Evolutionary conservation across 805 yeast genomes (phyloP), one percentile per base, ranked within the genome.

Genomic region (Starmerella bombicola): DNA sequence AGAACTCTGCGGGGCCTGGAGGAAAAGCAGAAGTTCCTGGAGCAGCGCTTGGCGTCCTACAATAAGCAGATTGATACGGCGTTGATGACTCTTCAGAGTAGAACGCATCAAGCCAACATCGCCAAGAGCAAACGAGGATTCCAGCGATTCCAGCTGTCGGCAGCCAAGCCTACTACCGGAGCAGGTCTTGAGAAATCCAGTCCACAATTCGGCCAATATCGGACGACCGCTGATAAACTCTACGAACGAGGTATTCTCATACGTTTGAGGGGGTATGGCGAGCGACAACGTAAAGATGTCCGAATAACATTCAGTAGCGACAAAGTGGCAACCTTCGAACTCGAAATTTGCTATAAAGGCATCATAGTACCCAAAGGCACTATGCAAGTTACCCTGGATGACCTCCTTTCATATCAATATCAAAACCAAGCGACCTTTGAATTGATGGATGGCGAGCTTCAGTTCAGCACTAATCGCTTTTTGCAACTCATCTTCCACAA

Each of bases 251-350:
- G 80, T 0, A 70, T 85, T 1, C 57, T 86, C 17, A 56, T 70
- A 3, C 78, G 74, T 38, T 64, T 80, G 30, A 69, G 68, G 15
- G 84, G 83, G 0, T 64, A 60, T 45, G 41, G 51, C 5, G 67
- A 62, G 13, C 50, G 61, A 9, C 74, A 73, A 42, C 66, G 74
- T 35, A 78, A 80, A 15, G 80, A 79, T 52, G 68, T 84, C 20
- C 74, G 73, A 46, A 75, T 88, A 54, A 73, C 80, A 61, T 76
- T 84, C 55, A 73, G 80, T 47, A 79, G 88, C 54, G 82, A 81
- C 52, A 66, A 71, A 46, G 76, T 74, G 6, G 88, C 88, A 1
- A 69, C 68, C 21, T 84, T 83, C 55, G 70, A 71, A 4, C 66
- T 91, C 18, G 91, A 86, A 38, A 80, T 83, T 8, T 74, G 82